Conservation (phyloP, 2,329 filamentous ascomycete species). For the Diaporthe humulicola region DNA sequence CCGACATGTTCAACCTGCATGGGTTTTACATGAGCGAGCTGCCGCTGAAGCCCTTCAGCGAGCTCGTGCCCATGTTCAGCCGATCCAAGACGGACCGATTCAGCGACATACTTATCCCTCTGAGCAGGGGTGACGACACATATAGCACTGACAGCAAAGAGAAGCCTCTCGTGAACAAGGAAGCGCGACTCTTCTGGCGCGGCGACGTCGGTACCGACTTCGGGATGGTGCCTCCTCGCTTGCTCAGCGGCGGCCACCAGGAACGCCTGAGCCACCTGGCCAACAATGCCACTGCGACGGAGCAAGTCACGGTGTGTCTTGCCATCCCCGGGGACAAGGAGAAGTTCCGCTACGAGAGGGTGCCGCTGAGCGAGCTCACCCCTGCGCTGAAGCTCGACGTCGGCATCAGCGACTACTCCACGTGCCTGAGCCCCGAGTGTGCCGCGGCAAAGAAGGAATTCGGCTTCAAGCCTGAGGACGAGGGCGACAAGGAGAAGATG, state of each 20-base stretch:
- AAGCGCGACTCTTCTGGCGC: slow-evolving; percentile 79
- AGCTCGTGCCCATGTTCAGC: slow-evolving; percentile 82
- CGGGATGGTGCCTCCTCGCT: slow-evolving; percentile 60
- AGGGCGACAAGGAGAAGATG: slow-evolving; percentile 66
- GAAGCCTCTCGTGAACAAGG: slow-evolving; percentile 71
- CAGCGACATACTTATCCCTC: slow-evolving; percentile 81
- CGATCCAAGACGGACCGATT: slow-evolving; percentile 80
- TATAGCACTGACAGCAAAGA: slow-evolving; percentile 62
- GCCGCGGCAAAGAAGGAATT: slow-evolving; percentile 66
- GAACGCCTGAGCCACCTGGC: slow-evolving; percentile 79
- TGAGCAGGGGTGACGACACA: slow-evolving; percentile 54
- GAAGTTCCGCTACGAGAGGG: slow-evolving; percentile 68
- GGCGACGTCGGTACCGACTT: slow-evolving; percentile 70
- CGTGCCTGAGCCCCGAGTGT: slow-evolving; percentile 66
- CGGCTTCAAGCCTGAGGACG: slow-evolving; percentile 52
- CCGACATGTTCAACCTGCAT: slow-evolving; percentile 80
- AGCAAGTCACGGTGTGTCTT: slow-evolving; percentile 69
- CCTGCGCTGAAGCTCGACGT: slow-evolving; percentile 66
- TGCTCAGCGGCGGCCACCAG: slow-evolving; percentile 77
- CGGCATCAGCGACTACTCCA: slow-evolving; percentile 69
- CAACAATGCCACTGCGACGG: slow-evolving; percentile 66
- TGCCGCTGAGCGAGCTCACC: slow-evolving; percentile 67
- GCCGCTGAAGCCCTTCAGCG: slow-evolving; percentile 70
- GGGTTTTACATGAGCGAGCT: slow-evolving; percentile 79
- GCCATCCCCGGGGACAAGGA: slow-evolving; percentile 54